Base-by-base conservation (phyloP, 805 yeast species). In the Wickerhamiella australiensis region DNA sequence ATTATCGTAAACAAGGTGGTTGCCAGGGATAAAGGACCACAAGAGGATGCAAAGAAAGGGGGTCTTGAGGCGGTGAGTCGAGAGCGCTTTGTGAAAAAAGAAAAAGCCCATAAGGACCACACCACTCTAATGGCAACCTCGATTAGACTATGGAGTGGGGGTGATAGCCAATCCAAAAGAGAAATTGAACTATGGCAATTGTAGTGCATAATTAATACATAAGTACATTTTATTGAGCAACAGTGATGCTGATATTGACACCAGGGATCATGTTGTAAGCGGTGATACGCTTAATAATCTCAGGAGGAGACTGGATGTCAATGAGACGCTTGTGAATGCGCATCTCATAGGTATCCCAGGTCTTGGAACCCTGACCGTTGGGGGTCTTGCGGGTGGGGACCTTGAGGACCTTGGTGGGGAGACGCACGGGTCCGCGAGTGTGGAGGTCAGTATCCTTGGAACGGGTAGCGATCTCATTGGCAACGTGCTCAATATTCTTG, bases 361-460 rank as follows among this genome's bases (percentile, higher is more conserved):
- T 92, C 90, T 92, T 92, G 66, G 98, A 92, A 92, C 99, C 99
- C 80, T 92, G 96, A 92, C 99, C 99, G 75, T 94, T 94, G 69
- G 99, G 99, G 70, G 98, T 84, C 88, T 92, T 92, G 85, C 99
- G 87, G 85, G 99, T 92, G 77, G 94, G 79, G 77, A 92, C 79
- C 76, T 84, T 86, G 70, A 92, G 84, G 65, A 84, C 92, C 84
- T 88, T 92, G 76, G 98, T 92, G 79, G 99, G 99, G 78, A 92
- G 76, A 85, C 98, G 88, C 69, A 92, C 95, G 65, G 98, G 98
- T 71, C 99, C 99, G 80, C 87, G 90, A 82, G 86, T 87, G 50
- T 48, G 51, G 68, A 88, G 78, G 66, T 82, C 73, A 75, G 79
- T 74, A 71, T 76, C 77, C 72, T 76, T 76, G 72, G 97, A 96